Base-by-base conservation (phyloP, 305 asterid genomes). In the Andrographis paniculata region DNA sequence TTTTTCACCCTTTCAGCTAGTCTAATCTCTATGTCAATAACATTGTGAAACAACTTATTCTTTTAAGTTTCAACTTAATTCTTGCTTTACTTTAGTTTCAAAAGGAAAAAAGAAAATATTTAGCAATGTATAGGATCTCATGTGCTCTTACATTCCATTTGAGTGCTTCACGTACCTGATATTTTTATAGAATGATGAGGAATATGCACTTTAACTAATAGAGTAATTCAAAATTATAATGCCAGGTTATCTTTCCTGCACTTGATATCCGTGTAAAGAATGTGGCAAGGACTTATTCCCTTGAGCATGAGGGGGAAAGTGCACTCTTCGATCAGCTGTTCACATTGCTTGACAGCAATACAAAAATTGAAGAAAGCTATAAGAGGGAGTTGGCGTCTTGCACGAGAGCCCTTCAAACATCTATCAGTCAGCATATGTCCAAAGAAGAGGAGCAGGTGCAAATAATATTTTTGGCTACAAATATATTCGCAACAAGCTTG, bases 391-490 rank as follows among this genome's bases (percentile, higher is more conserved):
- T 91, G 72, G 99, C 99, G 28, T 86, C 95, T 59, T 86, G 99
- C 66, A 83, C 96, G 0, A 88, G 99, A 52, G 96, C 99, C 15
- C 89, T 91, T 52, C 89, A 80, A 64, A 91, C 99, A 46, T 91
- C 99, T 52, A 86, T 91, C 69, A 75, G 86, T 76, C 99, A 91
- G 76, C 99, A 91, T 81, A 91, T 91, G 99, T 83, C 96, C 59
- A 91, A 91, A 79, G 99, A 91, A 74, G 99, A 91, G 78, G 99
- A 91, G 67, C 99, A 91, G 99, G 99, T 91, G 42, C 17, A 37
- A 3, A 11, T 11, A 31, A 24, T 24, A 3, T 24, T 3, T 4
- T 31, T 31, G 37, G 10, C 10, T 11, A 31, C 4, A 24, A 2
- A 33, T 33, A 7, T 33, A 7, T 13, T 7, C 2, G 4, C 13